Conservation (phyloP, 2,329 filamentous ascomycete species). For the Phaeosphaeria sp. region DNA sequence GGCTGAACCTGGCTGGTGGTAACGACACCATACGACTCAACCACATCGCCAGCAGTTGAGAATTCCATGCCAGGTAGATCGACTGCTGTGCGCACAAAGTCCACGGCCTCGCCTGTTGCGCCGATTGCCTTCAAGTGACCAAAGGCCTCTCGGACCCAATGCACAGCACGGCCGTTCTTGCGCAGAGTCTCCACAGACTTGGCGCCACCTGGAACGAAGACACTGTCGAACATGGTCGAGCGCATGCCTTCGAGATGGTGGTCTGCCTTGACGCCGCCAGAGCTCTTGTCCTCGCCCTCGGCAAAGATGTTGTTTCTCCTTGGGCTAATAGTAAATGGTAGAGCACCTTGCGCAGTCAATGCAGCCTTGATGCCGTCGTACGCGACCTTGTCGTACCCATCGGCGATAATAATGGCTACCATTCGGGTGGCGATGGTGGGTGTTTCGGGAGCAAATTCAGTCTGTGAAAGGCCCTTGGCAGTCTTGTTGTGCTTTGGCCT, state of each 20-base stretch:
- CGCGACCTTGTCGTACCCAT: constrained; percentile 73
- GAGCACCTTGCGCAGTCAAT: constrained; percentile 66
- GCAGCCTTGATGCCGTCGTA: constrained; percentile 71
- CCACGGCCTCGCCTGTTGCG: constrained; percentile 74
- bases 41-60: constrained; percentile 57
- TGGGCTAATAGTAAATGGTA: constrained; percentile 75
- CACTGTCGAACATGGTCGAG: constrained; percentile 79
- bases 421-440: constrained; percentile 74
- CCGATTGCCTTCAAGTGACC: constrained; percentile 82
- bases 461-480: constrained; percentile 71
- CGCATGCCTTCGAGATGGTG: constrained; percentile 82
- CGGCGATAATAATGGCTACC: constrained; percentile 77
- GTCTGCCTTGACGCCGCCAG: constrained; percentile 68
- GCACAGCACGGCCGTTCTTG: constrained; percentile 73
- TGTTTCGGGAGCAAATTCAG: constrained; percentile 67
- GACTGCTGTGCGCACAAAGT: constrained; percentile 62
- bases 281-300: constrained; percentile 61
- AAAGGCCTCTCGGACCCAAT: constrained; percentile 82
- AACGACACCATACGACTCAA: constrained; percentile 79
- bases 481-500: constrained; percentile 70
- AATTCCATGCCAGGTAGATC: constrained; percentile 57
- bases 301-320: constrained; percentile 71
- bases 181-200: constrained; percentile 67
- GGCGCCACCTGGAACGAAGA: constrained; percentile 77
- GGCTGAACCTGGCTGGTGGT: constrained; percentile 64